phyloP scores from a whole-genome alignment of 805 yeast species.

The Pichia kluyveri region DNA sequence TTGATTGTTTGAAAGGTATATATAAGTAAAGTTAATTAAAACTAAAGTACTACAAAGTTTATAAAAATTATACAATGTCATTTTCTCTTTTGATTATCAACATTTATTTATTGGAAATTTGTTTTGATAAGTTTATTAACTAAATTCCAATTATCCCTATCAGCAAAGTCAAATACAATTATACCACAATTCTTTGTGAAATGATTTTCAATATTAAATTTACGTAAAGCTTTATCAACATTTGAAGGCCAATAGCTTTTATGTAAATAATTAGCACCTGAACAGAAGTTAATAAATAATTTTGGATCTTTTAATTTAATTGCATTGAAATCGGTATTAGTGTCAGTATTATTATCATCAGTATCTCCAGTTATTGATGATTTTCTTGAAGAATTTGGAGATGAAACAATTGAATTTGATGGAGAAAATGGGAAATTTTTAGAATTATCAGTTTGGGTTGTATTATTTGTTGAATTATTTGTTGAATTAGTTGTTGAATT shows the following conservation, averaged over 20 bases:
- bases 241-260: conserved; percentile 67
- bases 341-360: neutral
- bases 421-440: neutral
- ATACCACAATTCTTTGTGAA: conserved; percentile 54
- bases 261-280: conserved; percentile 66
- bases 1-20: no score
- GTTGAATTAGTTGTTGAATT: conserved; percentile 8
- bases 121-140: conserved; percentile 33
- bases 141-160: conserved; percentile 50
- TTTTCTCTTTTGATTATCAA: neutral
- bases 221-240: conserved; percentile 44
- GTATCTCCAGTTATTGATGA: neutral
- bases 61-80: neutral
- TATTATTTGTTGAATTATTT: conserved; percentile 9
- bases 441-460: no score
- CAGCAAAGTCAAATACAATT: conserved; percentile 60
- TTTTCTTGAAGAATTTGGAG: conserved; percentile 2
- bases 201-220: conserved; percentile 34
- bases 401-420: conserved; percentile 2
- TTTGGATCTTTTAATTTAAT: conserved; percentile 27
- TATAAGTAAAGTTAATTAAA: no score
- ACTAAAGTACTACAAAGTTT: no score
- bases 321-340: neutral
- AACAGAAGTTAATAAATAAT: conserved; percentile 61
- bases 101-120: neutral